phyloP scores from a whole-genome alignment of 176 grass and related monocot species.

The Elaeis guineensis region DNA sequence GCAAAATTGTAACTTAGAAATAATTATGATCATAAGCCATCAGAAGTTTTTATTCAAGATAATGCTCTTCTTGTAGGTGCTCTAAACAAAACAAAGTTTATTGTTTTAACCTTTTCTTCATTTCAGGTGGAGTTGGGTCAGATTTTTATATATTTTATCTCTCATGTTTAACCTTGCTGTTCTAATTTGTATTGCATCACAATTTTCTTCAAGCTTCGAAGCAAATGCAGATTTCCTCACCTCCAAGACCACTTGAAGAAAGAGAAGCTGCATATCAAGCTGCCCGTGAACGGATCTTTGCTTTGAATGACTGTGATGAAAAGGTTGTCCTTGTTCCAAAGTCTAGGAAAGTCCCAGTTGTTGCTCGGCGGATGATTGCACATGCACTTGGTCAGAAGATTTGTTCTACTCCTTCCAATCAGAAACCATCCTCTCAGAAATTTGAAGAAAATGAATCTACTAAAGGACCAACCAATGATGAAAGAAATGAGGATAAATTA shows the following conservation, averaged over 20 bases:
- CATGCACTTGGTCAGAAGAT: slow-evolving; percentile 84
- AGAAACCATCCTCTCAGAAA: slow-evolving; percentile 10
- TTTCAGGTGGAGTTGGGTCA: no score
- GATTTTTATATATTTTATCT: no score
- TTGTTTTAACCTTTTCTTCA: no score
- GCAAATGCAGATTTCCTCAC: slow-evolving; percentile 14
- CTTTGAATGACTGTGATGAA: slow-evolving; percentile 20
- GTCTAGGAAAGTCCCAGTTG: slow-evolving; percentile 48
- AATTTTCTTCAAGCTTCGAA: slow-evolving; percentile 29
- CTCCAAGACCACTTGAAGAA: slow-evolving; percentile 52
- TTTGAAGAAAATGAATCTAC: slow-evolving; percentile 23
- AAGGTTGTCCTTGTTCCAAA: slow-evolving; percentile 26
- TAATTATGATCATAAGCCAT: no score
- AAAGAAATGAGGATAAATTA: no score
- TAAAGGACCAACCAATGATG: slow-evolving; percentile 1
- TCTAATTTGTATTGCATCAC: no score
- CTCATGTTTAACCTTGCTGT: no score
- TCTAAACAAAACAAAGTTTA: no score
- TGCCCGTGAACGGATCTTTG: slow-evolving; percentile 73
- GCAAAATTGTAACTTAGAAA: no score
- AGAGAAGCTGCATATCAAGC: slow-evolving; percentile 79
- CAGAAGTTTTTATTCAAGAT: no score
- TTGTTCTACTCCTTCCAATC: slow-evolving; percentile 6
- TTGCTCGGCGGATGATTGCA: slow-evolving; percentile 83
- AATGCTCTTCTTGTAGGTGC: no score